Evolutionary conservation across 2,329 filamentous ascomycete genomes (phyloP), one percentile per base, ranked within the genome.

Genomic region (Thermothelomyces thermophilus): DNA sequence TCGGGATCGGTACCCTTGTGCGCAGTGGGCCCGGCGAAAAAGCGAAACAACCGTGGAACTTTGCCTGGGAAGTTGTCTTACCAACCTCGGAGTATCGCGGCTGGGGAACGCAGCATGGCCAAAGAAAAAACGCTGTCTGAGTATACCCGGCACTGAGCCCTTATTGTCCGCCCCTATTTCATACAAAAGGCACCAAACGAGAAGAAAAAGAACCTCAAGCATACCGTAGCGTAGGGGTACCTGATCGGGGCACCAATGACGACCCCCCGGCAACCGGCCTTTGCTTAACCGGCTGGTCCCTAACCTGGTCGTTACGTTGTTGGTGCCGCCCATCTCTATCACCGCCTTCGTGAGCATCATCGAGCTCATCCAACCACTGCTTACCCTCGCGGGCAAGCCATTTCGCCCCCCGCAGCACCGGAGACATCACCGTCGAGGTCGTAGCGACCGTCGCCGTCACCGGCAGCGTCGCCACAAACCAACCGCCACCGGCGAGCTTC

Each of bases 401-500:
- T 17, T 9, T 17, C 19, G 22, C 11, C 30, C 19, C 28, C 11
- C 3, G 10, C 1, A 5, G 1, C 10, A 43, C n/a, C 2, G 39
- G 26, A 10, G 39, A 11, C 9, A 41, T 4, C 10, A 31, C 8
- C 34, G 30, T 13, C 24, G 24, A 19, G 9, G 19, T 9, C 22
- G n/a, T 5, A 7, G 19, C n/a, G 24, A 43, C 4, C 3, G 24
- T 26, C 26, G 19, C 35, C 26, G 41, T 11, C 19, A 40, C 4
- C 4, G 47, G 47, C 9, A 48, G 13, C 16, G n/a, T 34, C 3
- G 36, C 35, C 9, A 41, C 35, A 16, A 31, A 19, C 47, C 33
- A 41, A 13, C 30, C 17, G 30, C 62, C 66, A 26, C 72, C 71
- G 9, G 68, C 51, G n/a, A 66, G 36, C 65, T 70, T 71, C 7